Base-by-base conservation (phyloP, 73 alveolate species). In the Paramecium sexaurelia region DNA sequence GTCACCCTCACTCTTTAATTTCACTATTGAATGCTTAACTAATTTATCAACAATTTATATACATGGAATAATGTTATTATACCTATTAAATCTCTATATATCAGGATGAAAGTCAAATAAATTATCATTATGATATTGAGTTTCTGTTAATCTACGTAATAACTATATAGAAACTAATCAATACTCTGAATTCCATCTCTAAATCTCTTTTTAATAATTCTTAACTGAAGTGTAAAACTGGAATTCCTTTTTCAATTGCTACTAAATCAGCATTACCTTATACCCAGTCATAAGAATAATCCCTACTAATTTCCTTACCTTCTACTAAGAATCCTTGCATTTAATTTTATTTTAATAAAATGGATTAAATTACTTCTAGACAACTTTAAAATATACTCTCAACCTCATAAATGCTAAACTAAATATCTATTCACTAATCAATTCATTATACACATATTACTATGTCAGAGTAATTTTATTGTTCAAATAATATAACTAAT, bases 61-160 rank as follows among this genome's bases (percentile, higher is more conserved):
- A 93, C 92, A 96, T 20, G 99, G 99, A 37, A 92, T 86, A 6
- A 95, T 55, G 68, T 96, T 96, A 61, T 68, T 61, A 85, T 96
- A 96, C 57, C 99, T 68, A 69, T 96, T 95, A 57, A 95, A 82
- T 69, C 71, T 92, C 26, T 92, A 61, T 29, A 86, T 51, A 37
- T 92, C 88, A 15, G 92, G 92, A 27, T 90, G 95, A 61, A 55
- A 94, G 41, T 94, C 85, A 78, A 36, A 13, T 87, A 91, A 66
- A 41, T 61, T 61, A 3, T 61, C 83, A 29, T 61, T 61, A 61
- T 61, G 83, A 32, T 61, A 61, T 32, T 61, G 26, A 29, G 83
- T 61, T 32, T 61, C 83, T 61, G 83, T 61, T 32, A 61, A 61
- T 61, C 83, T 26, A 61, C 83, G 83, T 85, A 78, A 40, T 45